Evolutionary conservation across 257 asterid species (phyloP).

Genomic region (Przewalskia tangutica): DNA sequence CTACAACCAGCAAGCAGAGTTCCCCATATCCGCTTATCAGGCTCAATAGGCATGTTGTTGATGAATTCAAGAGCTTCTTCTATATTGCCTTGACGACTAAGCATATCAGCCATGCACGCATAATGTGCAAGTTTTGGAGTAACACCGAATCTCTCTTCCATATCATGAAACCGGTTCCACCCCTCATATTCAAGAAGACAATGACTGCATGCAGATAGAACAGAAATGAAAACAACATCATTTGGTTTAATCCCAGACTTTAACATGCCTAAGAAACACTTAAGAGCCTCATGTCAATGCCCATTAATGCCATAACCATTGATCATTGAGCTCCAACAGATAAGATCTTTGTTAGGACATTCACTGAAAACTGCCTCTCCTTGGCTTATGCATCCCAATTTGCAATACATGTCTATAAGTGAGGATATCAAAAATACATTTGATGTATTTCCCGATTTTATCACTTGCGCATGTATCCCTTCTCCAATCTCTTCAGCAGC

Average conservation of each 20-base stretch:
- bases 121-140: conserved; percentile 60
- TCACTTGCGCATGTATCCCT: conserved; percentile 45
- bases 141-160: conserved; percentile 44
- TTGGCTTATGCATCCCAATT: conserved; percentile 41
- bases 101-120: conserved; percentile 92
- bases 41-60: conserved; percentile 52
- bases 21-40: conserved; percentile 80
- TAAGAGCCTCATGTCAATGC: conserved; percentile 57
- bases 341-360: conserved; percentile 36
- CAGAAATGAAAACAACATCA: conserved; percentile 55
- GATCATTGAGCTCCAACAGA: conserved; percentile 97
- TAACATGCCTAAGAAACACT: conserved; percentile 56
- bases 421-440: conserved; percentile 46
- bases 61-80: conserved; percentile 73
- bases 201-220: conserved; percentile 78
- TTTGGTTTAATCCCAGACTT: conserved; percentile 49
- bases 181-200: conserved; percentile 82
- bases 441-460: conserved; percentile 35
- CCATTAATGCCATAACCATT: conserved; percentile 77
- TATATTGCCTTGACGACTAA: conserved; percentile 70
- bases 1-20: conserved; percentile 74
- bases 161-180: conserved; percentile 67
- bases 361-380: conserved; percentile 49
- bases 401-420: conserved; percentile 67
- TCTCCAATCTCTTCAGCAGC: conserved; percentile 41